A percentile compares a stretch with the other conserved stretches of the same genome.
Conservation (phyloP, 2,329 filamentous ascomycete genomes). For the Parastagonospora nodorum region DNA sequence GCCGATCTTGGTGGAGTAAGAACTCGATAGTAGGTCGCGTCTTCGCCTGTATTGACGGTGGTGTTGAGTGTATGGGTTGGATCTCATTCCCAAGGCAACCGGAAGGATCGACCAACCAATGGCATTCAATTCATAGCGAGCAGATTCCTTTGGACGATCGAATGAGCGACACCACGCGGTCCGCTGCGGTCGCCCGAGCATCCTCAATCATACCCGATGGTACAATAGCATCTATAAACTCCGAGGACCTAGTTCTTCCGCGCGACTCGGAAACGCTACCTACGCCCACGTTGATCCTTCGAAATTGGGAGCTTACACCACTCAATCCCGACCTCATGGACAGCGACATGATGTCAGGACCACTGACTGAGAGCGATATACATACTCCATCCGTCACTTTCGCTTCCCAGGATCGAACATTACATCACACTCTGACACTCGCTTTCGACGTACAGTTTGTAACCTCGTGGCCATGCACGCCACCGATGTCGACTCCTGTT, state of each 20-base stretch:
- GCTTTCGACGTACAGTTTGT: constrained; percentile 60
- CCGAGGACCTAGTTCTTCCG: constrained; percentile 47
- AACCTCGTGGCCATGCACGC: constrained; percentile 59
- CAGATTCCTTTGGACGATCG: constrained; percentile 37
- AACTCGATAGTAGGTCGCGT: constrained; percentile 60
- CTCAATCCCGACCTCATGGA: constrained; percentile 30
- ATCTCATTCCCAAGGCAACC: constrained; percentile 52
- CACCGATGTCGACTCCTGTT: constrained; percentile 41
- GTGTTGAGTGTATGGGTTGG: constrained; percentile 62
- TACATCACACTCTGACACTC: constrained; percentile 42
- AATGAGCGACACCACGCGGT: constrained; percentile 44
- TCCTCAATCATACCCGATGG: constrained; percentile 44
- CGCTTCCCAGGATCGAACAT: constrained; percentile 17
- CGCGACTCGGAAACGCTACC: constrained; percentile 33
- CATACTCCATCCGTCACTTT: constrained; percentile 44
- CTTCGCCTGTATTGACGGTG: constrained; percentile 51
- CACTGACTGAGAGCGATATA: constrained; percentile 25
- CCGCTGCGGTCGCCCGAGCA: constrained; percentile 37
- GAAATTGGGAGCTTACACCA: constrained; percentile 34
- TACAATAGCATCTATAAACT: constrained; percentile 19
- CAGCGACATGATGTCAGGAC: constrained; percentile 18
- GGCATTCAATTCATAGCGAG: constrained; percentile 55
- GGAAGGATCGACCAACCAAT: constrained; percentile 50
- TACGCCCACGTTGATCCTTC: constrained; percentile 23
- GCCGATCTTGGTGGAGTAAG: constrained; percentile 63